phyloP scores from a whole-genome alignment of 345 rosid genomes.

The Populus euphratica region DNA sequence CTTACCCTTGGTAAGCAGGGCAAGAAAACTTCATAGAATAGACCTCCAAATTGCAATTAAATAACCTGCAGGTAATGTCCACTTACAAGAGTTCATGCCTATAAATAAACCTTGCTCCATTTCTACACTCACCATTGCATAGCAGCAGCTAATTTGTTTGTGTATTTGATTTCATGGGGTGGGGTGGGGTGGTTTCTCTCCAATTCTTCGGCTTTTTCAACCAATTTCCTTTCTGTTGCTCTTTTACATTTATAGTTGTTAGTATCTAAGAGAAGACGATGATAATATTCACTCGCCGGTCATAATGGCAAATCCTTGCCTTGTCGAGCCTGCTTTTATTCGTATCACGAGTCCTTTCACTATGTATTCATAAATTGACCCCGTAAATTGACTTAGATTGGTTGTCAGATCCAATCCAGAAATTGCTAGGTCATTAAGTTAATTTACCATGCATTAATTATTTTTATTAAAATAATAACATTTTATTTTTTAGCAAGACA shows the following conservation, averaged over 20 bases:
- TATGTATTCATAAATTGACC: too few species aligned
- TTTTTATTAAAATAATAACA: too few species aligned
- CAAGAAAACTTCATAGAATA: background rate
- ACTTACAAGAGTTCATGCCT: background rate
- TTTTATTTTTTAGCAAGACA: too few species aligned
- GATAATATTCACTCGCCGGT: conserved; percentile 31
- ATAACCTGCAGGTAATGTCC: background rate
- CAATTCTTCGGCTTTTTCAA: background rate
- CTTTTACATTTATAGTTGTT: background rate
- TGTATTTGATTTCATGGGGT: background rate
- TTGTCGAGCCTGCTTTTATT: conserved; percentile 10
- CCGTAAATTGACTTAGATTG: too few species aligned
- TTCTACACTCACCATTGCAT: too few species aligned
- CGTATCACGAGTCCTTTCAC: conserved; percentile 18
- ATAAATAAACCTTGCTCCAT: background rate
- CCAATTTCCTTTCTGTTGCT: too few species aligned
- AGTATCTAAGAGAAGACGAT: conserved; percentile 9
- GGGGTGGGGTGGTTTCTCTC: background rate
- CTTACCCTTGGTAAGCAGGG: conserved; percentile 12
- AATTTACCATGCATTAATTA: too few species aligned
- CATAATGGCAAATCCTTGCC: conserved; percentile 30
- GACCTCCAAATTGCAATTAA: background rate
- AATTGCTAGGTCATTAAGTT: too few species aligned
- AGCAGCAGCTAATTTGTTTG: too few species aligned
- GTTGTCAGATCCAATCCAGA: too few species aligned